phyloP scores from a whole-genome alignment of 768 basidiomycete genomes.

The Hypholoma fasciculare region DNA sequence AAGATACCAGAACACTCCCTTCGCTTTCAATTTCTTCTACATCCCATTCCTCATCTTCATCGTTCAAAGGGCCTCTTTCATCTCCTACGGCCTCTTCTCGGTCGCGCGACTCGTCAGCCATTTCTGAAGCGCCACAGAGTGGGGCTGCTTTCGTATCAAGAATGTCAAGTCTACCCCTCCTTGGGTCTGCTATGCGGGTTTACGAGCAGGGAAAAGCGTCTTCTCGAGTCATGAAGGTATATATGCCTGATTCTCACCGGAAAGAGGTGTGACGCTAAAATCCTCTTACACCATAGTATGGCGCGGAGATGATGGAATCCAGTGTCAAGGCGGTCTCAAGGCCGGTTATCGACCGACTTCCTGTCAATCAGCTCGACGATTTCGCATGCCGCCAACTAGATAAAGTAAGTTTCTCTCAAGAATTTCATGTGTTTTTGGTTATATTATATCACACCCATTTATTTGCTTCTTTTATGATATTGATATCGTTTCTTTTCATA shows the following conservation, averaged over 20 bases:
- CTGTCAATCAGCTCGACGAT: conserved; percentile 77
- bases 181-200: conserved; percentile 68
- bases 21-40: conserved; percentile 9
- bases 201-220: conserved; percentile 85
- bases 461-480: conserved; percentile 3
- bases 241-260: conserved; percentile 10
- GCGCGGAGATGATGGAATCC: conserved; percentile 85
- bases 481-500: conserved; percentile 16
- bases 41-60: not conserved
- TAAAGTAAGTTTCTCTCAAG: not conserved
- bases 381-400: conserved; percentile 90
- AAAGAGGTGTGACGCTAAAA: not conserved
- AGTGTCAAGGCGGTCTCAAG: conserved; percentile 79
- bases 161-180: conserved; percentile 69
- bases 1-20: conserved; percentile 8
- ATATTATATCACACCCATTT: not conserved
- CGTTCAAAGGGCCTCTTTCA: conserved; percentile 7
- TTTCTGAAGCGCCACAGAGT: conserved; percentile 14
- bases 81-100: conserved; percentile 8
- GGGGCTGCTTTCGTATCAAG: conserved; percentile 43
- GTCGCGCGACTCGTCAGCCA: conserved; percentile 5
- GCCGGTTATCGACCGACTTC: conserved; percentile 79
- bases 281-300: conserved; percentile 53
- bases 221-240: conserved; percentile 83
- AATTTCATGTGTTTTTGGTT: not conserved